phyloP scores from a whole-genome alignment of 495 filamentous ascomycete genomes.

The Xylaria acuta region DNA sequence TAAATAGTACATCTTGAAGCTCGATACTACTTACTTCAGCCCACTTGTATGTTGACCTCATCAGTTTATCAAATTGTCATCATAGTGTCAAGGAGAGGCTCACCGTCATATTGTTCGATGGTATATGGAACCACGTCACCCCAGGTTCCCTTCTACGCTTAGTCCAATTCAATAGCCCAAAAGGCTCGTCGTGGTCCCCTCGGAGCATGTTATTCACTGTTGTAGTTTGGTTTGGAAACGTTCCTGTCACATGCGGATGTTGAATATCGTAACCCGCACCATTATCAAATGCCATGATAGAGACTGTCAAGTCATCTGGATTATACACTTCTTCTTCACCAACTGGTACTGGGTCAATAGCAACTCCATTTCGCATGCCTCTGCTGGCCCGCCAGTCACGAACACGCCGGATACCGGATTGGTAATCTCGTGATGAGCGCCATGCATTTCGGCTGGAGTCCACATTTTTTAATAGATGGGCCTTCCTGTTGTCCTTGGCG shows the following conservation, averaged over 20 bases:
- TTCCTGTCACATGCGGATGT: conserved; percentile 23
- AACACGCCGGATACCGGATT: conserved; percentile 1
- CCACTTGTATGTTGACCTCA: not conserved
- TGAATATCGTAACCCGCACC: conserved; percentile 4
- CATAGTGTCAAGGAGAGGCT: not conserved
- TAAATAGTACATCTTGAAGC: not conserved
- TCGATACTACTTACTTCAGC: conserved; percentile 6
- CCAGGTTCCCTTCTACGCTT: not conserved
- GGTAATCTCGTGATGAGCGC: conserved; percentile 8
- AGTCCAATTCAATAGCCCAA: not conserved
- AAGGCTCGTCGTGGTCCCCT: not conserved
- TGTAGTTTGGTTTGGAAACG: conserved; percentile 20
- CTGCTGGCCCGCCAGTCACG: not conserved
- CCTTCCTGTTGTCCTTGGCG: conserved; percentile 17
- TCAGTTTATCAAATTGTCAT: not conserved
- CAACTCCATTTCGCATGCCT: conserved; percentile 6
- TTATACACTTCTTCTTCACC: not conserved
- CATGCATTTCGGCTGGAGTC: not conserved
- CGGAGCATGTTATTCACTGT: conserved; percentile 2
- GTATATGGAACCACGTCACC: conserved; percentile 39
- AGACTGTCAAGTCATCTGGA: not conserved
- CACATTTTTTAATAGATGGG: not conserved
- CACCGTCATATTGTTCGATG: conserved; percentile 45
- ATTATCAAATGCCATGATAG: conserved; percentile 18
- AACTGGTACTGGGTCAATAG: not conserved